Evolutionary conservation across 768 basidiomycete species (phyloP).

Genomic region (Serpula lacrymans): DNA sequence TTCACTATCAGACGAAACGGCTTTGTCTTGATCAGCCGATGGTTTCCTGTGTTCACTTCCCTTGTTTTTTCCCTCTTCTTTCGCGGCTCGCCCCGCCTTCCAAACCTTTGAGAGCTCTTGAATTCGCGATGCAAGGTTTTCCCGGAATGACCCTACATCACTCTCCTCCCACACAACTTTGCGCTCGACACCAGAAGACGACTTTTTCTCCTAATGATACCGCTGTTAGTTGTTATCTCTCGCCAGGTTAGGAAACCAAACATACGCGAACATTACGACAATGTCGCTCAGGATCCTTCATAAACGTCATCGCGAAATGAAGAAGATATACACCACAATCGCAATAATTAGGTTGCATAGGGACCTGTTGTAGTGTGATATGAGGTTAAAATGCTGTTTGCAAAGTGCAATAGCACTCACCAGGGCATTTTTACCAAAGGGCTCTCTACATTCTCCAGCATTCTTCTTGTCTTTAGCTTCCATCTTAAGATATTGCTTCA

Average conservation of each 20-base stretch:
- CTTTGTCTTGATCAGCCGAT: slow-evolving; percentile 17
- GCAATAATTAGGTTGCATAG: slow-evolving; percentile 82
- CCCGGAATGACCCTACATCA: slow-evolving; percentile 44
- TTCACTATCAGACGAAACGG: slow-evolving; percentile 35
- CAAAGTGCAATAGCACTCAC: slow-evolving; percentile 33
- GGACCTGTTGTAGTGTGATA: slow-evolving; percentile 52
- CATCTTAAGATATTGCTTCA: slow-evolving; percentile 62
- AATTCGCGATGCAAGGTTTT: slow-evolving; percentile 41
- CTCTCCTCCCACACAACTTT: slow-evolving; percentile 51
- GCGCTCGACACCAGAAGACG: slow-evolving; percentile 34
- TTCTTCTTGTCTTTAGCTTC: slow-evolving; percentile 78
- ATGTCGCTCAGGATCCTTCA: slow-evolving; percentile 55
- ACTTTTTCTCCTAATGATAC: slow-evolving; percentile 25
- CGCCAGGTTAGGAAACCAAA: neutral
- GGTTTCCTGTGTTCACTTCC: slow-evolving; percentile 22
- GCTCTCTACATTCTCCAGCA: slow-evolving; percentile 32
- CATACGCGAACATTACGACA: slow-evolving; percentile 41
- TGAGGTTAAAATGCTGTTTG: neutral
- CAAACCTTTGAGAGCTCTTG: slow-evolving; percentile 49
- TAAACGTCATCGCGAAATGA: slow-evolving; percentile 79
- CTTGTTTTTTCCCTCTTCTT: slow-evolving; percentile 28
- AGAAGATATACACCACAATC: slow-evolving; percentile 94
- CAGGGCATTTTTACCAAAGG: slow-evolving; percentile 47
- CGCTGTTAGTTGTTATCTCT: slow-evolving; percentile 1
- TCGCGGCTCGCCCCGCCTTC: slow-evolving; percentile 41